These are phyloP conservation scores for Capsella rubella DNA, from an alignment of 441 rosid species.

Conservation along the genomic window DNA sequence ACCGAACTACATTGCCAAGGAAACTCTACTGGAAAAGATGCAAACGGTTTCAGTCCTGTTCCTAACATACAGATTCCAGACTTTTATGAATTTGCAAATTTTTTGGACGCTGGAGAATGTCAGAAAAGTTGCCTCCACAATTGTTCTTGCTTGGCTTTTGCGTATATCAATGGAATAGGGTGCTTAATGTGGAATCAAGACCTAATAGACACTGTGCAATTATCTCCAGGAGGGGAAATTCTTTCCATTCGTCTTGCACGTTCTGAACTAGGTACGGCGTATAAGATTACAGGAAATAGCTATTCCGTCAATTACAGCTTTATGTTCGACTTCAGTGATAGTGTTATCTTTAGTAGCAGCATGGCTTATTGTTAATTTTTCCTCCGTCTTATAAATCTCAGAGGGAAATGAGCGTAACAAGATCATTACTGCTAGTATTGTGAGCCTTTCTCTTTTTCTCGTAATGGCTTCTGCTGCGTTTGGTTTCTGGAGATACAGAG, in stretches of 20 bases:
- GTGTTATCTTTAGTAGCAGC: not conserved
- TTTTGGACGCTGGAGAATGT: constrained; percentile 42
- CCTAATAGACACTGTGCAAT: constrained; percentile 62
- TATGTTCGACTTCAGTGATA: not conserved
- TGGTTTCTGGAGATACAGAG: constrained; percentile 18
- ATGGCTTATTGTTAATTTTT: not conserved
- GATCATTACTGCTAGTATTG: constrained; percentile 4
- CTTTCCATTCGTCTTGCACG: constrained; percentile 56
- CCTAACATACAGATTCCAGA: constrained; percentile 69
- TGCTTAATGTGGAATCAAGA: constrained; percentile 70
- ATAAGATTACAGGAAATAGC: not conserved
- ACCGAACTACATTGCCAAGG: constrained; percentile 54
- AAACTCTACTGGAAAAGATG: constrained; percentile 36
- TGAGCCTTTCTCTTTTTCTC: constrained; percentile 19
- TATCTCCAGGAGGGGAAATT: constrained; percentile 42
- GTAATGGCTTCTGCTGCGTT: not conserved
- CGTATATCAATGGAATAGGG: constrained; percentile 48
- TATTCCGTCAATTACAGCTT: not conserved
- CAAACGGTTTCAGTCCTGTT: constrained; percentile 48
- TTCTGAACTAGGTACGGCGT: constrained; percentile 62
- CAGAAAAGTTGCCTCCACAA: constrained; percentile 48
- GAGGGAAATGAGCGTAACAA: constrained; percentile 2
- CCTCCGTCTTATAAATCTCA: not conserved
- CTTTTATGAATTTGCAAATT: constrained; percentile 40
- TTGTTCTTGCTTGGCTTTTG: constrained; percentile 71